Conservation (phyloP, 2,329 filamentous ascomycete genomes). For the Xylariales sp. region DNA sequence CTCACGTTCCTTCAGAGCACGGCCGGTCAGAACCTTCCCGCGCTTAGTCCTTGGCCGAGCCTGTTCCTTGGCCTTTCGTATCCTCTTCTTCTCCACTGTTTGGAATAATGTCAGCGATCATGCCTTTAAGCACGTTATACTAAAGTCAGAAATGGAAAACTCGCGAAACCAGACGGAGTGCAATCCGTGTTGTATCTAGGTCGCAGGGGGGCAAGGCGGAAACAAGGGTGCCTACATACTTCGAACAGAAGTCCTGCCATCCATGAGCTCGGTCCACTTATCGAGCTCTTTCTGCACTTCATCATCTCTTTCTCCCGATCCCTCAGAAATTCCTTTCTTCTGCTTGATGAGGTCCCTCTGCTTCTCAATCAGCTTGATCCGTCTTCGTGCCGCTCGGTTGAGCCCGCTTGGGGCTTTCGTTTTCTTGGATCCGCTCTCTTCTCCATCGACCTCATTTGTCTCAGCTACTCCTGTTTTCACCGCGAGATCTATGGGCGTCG, state of each 20-base stretch:
- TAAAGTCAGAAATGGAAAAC: neutral
- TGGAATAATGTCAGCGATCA: constrained; percentile 2
- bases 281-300: constrained; percentile 45
- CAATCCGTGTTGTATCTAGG: neutral
- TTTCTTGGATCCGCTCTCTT: constrained; percentile 10
- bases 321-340: constrained; percentile 41
- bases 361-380: constrained; percentile 45
- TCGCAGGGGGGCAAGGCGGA: neutral
- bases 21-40: constrained; percentile 40
- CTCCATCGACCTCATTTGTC: neutral
- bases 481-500: constrained; percentile 39
- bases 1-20: constrained; percentile 36
- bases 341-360: constrained; percentile 45
- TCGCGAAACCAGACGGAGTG: neutral
- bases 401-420: constrained; percentile 34
- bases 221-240: constrained; percentile 20
- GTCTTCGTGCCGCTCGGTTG: constrained; percentile 47
- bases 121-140: neutral
- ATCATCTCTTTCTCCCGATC: constrained; percentile 39
- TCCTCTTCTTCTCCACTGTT: constrained; percentile 40
- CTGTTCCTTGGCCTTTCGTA: constrained; percentile 41
- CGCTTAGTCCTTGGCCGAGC: constrained; percentile 36
- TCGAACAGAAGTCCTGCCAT: constrained; percentile 33
- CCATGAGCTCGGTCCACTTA: constrained; percentile 39
- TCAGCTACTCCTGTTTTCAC: constrained; percentile 6